These are phyloP conservation scores for Proliferodiscus dingleyae DNA, from an alignment of 2,329 filamentous ascomycete genomes.

Conservation along the genomic window DNA sequence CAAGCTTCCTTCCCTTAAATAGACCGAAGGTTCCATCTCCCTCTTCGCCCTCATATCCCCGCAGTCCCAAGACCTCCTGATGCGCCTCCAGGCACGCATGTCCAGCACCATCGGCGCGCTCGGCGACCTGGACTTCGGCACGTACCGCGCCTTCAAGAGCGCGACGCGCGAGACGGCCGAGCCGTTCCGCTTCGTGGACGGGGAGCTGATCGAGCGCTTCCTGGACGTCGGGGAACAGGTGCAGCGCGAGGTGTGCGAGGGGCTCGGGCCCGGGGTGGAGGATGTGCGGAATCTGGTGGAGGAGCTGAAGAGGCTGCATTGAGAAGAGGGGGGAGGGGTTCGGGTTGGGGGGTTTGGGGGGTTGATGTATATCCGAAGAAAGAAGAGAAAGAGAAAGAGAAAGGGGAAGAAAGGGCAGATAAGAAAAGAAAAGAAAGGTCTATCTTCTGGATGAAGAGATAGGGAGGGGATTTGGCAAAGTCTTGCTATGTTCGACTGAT, in stretches of 20 bases:
- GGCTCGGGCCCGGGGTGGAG: constrained; percentile 56
- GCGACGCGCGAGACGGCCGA: constrained; percentile 65
- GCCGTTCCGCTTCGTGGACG: constrained; percentile 85
- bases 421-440: too few species aligned
- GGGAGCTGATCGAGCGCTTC: constrained; percentile 83
- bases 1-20: constrained; percentile 19
- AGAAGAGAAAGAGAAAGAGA: too few species aligned
- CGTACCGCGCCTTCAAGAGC: constrained; percentile 79
- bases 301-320: constrained; percentile 59
- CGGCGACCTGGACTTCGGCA: constrained; percentile 70
- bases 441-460: too few species aligned
- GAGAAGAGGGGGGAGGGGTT: not conserved
- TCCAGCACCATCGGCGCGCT: constrained; percentile 61
- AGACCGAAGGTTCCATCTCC: constrained; percentile 90
- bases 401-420: too few species aligned
- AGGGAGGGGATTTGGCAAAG: too few species aligned
- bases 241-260: constrained; percentile 50
- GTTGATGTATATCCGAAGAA: too few species aligned
- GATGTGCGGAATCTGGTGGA: constrained; percentile 59
- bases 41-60: constrained; percentile 77
- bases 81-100: constrained; percentile 72
- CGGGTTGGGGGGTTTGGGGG: not conserved
- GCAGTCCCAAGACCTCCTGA: constrained; percentile 69
- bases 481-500: too few species aligned
- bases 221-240: constrained; percentile 60